Evolutionary conservation across 306 rosid species (phyloP).

Genomic region (Gynostemma pentaphyllum): DNA sequence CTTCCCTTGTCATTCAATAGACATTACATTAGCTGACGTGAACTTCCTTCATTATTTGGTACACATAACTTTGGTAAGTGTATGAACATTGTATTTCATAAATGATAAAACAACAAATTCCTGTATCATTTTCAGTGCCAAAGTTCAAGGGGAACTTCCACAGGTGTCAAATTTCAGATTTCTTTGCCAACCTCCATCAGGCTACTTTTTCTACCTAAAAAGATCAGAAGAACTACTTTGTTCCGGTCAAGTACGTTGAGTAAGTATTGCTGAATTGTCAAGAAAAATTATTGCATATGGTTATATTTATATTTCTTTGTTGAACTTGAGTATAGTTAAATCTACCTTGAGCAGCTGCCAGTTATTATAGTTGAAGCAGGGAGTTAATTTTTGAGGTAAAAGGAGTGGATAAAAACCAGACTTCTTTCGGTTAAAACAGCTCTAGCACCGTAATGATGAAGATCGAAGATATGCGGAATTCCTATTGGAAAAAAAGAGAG

Average conservation of each 20-base stretch:
- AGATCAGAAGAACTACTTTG: neutral
- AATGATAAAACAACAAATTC: neutral
- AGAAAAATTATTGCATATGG: neutral
- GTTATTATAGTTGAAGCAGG: neutral
- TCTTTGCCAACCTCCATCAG: neutral
- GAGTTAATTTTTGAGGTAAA: slow-evolving; percentile 1
- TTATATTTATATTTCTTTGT: neutral
- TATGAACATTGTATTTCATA: no score
- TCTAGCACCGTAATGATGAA: neutral
- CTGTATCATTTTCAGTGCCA: neutral
- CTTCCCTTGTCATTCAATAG: no score
- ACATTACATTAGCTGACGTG: no score
- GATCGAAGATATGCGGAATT: no score
- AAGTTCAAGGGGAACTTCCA: neutral
- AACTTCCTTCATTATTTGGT: no score
- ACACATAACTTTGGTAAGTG: no score
- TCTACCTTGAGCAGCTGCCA: neutral
- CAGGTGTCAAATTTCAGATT: neutral
- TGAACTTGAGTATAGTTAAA: slow-evolving; percentile 3
- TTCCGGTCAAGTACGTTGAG: neutral
- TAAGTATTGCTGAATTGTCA: neutral
- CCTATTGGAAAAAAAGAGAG: no score
- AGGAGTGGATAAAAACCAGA: neutral
- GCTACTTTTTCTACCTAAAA: neutral
- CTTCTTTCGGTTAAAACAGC: slow-evolving; percentile 5